A percentile compares a stretch with the other conserved stretches of the same genome.
Evolutionary conservation across 2,329 filamentous ascomycete genomes (phyloP).

Genomic region (Phyllosticta citriasiana): DNA sequence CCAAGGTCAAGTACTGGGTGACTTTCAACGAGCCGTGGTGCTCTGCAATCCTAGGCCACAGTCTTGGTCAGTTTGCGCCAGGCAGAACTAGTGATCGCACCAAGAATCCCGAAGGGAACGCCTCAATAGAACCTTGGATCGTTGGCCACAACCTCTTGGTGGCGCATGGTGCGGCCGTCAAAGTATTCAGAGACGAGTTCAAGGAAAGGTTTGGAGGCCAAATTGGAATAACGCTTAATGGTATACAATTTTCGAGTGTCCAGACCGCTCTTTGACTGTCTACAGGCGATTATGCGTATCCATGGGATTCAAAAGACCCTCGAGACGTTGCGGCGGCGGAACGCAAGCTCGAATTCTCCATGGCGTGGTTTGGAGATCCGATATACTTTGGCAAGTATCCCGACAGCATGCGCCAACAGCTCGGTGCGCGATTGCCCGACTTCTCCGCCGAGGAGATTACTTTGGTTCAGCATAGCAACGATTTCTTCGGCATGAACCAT

Average conservation of each 20-base stretch:
- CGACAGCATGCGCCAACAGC: constrained; percentile 70
- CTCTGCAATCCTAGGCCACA: constrained; percentile 71
- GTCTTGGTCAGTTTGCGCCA: constrained; percentile 66
- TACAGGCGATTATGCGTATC: constrained; percentile 64
- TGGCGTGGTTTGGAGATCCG: constrained; percentile 81
- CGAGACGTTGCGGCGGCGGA: constrained; percentile 64
- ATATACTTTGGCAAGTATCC: constrained; percentile 80
- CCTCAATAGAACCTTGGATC: constrained; percentile 68
- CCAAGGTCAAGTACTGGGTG: constrained; percentile 78
- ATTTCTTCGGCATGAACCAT: constrained; percentile 93
- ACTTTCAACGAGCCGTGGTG: constrained; percentile 90
- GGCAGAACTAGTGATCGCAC: constrained; percentile 69
- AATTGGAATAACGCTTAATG: constrained; percentile 83
- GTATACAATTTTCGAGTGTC: constrained; percentile 29
- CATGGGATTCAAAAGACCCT: constrained; percentile 70
- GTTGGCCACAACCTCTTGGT: constrained; percentile 73
- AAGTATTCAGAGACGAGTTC: constrained; percentile 74
- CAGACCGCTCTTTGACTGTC: neutral
- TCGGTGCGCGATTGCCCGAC: constrained; percentile 64
- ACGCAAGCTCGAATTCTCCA: constrained; percentile 78
- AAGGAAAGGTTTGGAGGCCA: constrained; percentile 61
- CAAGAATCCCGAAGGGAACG: constrained; percentile 63
- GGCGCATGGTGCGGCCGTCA: constrained; percentile 71
- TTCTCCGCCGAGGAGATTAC: constrained; percentile 64
- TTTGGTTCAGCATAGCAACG: constrained; percentile 76